These are phyloP conservation scores for Diaporthe longicolla DNA, from an alignment of 2,329 filamentous ascomycete genomes.

Conservation along the genomic window DNA sequence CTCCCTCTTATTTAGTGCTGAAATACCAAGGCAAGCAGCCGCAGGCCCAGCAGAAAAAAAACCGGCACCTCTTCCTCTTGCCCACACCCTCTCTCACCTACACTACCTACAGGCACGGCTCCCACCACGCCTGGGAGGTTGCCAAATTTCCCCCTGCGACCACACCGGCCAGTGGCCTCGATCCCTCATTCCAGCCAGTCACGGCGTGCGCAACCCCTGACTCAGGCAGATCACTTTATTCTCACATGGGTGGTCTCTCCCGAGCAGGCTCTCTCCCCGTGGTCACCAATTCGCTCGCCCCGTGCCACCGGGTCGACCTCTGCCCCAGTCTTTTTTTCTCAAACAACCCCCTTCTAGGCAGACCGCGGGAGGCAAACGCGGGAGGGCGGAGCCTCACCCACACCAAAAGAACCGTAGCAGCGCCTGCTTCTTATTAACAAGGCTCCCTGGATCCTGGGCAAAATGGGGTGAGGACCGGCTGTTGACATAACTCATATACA, in stretches of 20 bases:
- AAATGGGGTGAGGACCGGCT: slow-evolving; percentile 21
- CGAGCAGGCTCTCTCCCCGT: slow-evolving; percentile 38
- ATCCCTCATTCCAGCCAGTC: slow-evolving; percentile 32
- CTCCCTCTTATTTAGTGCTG: slow-evolving; percentile 14
- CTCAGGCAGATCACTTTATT: slow-evolving; percentile 36
- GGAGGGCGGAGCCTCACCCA: slow-evolving; percentile 31
- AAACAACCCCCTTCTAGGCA: slow-evolving; percentile 28
- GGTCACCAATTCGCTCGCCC: slow-evolving; percentile 29
- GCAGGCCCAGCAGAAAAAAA: neutral
- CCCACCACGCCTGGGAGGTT: slow-evolving; percentile 36
- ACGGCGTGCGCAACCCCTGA: slow-evolving; percentile 40
- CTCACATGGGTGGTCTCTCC: slow-evolving; percentile 30
- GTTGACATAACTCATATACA: slow-evolving; percentile 10
- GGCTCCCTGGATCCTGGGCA: slow-evolving; percentile 32
- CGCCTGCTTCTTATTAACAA: slow-evolving; percentile 30
- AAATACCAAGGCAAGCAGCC: slow-evolving; percentile 15
- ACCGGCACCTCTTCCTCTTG: slow-evolving; percentile 21
- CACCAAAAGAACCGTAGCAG: neutral
- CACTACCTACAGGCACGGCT: neutral
- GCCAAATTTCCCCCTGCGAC: slow-evolving; percentile 35
- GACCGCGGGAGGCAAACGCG: slow-evolving; percentile 13
- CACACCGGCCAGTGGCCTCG: slow-evolving; percentile 33
- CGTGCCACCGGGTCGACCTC: slow-evolving; percentile 23
- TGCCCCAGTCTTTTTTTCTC: slow-evolving; percentile 20
- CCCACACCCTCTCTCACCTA: slow-evolving; percentile 21